Base-by-base conservation (phyloP, 2,329 filamentous ascomycete genomes). In the Alternaria ethzedia region DNA sequence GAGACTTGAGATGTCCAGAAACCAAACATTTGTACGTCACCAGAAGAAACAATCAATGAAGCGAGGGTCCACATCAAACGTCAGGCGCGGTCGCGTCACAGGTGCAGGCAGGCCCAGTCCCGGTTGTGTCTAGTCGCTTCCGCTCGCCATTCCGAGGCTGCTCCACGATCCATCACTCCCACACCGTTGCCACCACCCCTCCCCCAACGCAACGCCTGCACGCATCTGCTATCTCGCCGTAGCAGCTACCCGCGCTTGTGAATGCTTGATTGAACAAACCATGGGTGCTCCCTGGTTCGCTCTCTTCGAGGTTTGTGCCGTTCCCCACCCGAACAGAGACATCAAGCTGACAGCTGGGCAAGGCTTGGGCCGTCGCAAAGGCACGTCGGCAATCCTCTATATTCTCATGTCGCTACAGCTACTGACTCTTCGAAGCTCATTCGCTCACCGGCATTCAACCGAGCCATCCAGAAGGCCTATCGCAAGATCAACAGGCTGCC, bases 371-470 rank as follows among this genome's bases (percentile, higher is more conserved):
- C 4, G 78, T 79, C 54, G 70, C 71, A 64, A 70, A 70, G 64
- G 79, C 80, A 73, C 43, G 75, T 72, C 61, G 21, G 59, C 17
- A 45, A 28, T 30, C 46, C 20, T 36, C 12, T 10, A 13, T 57
- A 45, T 54, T 2, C 32, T n/a, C 25, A 25, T 17, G 43, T 49
- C 15, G 17, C 23, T 28, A 11, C n/a, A 7, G 46, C 20, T 20
- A 30, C 49, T 56, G 36, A 61, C 59, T 46, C 5, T 5, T 2
- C 36, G 47, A 59, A 86, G 81, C 83, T 89, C 58, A 81, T 88
- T 45, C 78, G 79, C 57, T 87, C 84, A 57, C 85, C 85, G 3
- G 74, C 81, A 36, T 89, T 88, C 79, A 87, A 88, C 70, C 81
- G 83, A 57, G 80, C 72, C 25, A 84, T 88, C 17, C 82, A 84